Percentiles rank a stretch among this genome's conserved stretches.
phyloP scores from a whole-genome alignment of 805 yeast species.

The Jamesozyma piceae region DNA sequence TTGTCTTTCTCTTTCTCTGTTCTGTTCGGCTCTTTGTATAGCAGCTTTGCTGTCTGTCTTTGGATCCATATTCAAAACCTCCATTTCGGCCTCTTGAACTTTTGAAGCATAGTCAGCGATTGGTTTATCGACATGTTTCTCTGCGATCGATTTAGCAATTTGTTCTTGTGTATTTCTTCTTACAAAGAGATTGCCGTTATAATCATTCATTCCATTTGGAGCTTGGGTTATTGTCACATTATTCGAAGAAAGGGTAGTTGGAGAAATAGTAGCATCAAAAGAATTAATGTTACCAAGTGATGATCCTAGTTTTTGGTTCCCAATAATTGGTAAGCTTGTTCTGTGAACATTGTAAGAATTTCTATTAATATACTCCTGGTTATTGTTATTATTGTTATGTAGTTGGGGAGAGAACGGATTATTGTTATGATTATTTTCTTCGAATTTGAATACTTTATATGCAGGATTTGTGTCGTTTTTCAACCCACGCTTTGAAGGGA shows the following conservation, averaged over 20 bases:
- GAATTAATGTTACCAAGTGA: background rate
- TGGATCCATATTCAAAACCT: conserved; percentile 24
- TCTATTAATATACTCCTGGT: background rate
- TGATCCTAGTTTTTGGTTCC: background rate
- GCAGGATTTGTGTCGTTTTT: background rate
- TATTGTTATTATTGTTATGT: background rate
- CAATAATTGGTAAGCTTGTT: background rate
- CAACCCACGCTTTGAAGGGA: background rate
- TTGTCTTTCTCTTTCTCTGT: conserved; percentile 56
- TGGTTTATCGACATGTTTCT: conserved; percentile 29
- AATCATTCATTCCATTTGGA: background rate
- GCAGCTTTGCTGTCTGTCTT: conserved; percentile 24
- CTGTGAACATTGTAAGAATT: background rate
- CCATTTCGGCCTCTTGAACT: conserved; percentile 36
- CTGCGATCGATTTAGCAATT: conserved; percentile 25
- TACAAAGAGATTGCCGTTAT: conserved; percentile 3
- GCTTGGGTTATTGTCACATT: background rate
- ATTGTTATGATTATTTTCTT: background rate
- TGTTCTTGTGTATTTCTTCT: conserved; percentile 17
- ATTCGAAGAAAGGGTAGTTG: background rate
- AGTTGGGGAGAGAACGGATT: background rate
- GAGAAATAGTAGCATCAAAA: background rate
- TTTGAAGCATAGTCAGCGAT: conserved; percentile 37
- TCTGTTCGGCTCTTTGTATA: conserved; percentile 28
- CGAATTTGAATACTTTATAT: background rate